A percentile compares a stretch with the other conserved stretches of the same genome.
Conservation (phyloP, 1,284 basidiomycete species). For the Apiotrichum mycotoxinovorans region DNA sequence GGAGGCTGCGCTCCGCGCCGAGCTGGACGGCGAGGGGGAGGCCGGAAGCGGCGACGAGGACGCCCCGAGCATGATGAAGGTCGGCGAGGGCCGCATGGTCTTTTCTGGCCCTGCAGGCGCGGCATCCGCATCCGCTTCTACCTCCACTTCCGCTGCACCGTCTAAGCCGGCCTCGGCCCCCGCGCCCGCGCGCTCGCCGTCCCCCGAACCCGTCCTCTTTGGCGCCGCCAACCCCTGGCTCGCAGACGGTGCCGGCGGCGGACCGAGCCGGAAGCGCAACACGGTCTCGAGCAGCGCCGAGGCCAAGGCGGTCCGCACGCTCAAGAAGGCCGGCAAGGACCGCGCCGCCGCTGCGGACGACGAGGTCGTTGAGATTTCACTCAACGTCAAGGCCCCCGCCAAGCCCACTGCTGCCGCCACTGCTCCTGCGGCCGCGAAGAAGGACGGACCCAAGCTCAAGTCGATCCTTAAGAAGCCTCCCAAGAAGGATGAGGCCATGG, state of each 20-base stretch:
- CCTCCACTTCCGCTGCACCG: neutral
- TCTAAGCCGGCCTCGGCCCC: neutral
- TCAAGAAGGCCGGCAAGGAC: slow-evolving; percentile 63
- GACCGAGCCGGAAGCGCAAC: slow-evolving; percentile 63
- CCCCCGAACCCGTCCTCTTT: slow-evolving; percentile 10
- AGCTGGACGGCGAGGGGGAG: slow-evolving; percentile 46
- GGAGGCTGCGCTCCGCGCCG: slow-evolving; percentile 68
- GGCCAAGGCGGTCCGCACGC: slow-evolving; percentile 65
- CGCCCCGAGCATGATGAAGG: slow-evolving; percentile 39
- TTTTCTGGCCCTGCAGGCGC: slow-evolving; percentile 45
- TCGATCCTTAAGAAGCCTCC: slow-evolving; percentile 13
- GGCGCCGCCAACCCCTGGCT: slow-evolving; percentile 68
- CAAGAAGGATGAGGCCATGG: slow-evolving; percentile 17
- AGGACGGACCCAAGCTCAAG: slow-evolving; percentile 4
- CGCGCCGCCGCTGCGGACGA: slow-evolving; percentile 64
- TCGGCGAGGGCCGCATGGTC: slow-evolving; percentile 53
- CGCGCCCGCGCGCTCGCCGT: slow-evolving; percentile 3
- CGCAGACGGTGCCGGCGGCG: slow-evolving; percentile 45
- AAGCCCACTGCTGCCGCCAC: no score
- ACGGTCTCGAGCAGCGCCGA: slow-evolving; percentile 60
- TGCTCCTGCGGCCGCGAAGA: no score
- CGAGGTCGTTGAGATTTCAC: slow-evolving; percentile 69
- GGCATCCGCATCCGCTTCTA: neutral
- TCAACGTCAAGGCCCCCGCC: slow-evolving; percentile 45
- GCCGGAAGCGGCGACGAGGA: slow-evolving; percentile 54